Evolutionary conservation across 2,329 filamentous ascomycete species (phyloP).

Genomic region (Cytospora leucostoma): DNA sequence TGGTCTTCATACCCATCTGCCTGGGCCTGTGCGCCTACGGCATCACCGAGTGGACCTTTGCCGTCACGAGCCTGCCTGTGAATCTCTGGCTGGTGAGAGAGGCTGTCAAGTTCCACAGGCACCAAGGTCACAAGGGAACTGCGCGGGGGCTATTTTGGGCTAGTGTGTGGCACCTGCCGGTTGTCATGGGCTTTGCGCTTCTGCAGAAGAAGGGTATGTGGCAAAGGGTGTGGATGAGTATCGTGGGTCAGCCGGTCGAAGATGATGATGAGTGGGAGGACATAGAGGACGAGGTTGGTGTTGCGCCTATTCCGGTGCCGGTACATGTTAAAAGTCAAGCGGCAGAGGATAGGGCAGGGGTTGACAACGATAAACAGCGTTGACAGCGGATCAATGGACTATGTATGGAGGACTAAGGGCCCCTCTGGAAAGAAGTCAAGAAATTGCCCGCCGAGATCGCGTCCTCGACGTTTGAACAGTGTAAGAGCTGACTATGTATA

Average conservation of each 20-base stretch:
- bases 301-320: slow-evolving; percentile 35
- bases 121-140: slow-evolving; percentile 75
- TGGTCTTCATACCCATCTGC: slow-evolving; percentile 86
- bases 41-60: slow-evolving; percentile 84
- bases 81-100: slow-evolving; percentile 85
- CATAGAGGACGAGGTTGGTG: slow-evolving; percentile 53
- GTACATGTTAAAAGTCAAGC: slow-evolving; percentile 12
- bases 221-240: slow-evolving; percentile 74
- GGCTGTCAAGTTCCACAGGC: slow-evolving; percentile 78
- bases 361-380: neutral
- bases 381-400: neutral
- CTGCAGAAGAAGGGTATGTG: slow-evolving; percentile 92
- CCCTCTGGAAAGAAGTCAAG: neutral
- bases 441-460: neutral
- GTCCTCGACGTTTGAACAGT: neutral
- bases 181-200: slow-evolving; percentile 85
- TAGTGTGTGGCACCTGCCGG: slow-evolving; percentile 93
- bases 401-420: neutral
- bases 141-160: slow-evolving; percentile 93
- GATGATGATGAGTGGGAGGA: slow-evolving; percentile 60
- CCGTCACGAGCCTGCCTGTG: slow-evolving; percentile 75
- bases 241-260: slow-evolving; percentile 60
- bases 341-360: neutral
- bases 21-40: slow-evolving; percentile 74
- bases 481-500: neutral